Percentiles rank a stretch among this genome's conserved stretches.
These are phyloP conservation scores for Mortierella sp. DNA, from an alignment of 371 early-diverging fungal species.

Conservation along the genomic window DNA sequence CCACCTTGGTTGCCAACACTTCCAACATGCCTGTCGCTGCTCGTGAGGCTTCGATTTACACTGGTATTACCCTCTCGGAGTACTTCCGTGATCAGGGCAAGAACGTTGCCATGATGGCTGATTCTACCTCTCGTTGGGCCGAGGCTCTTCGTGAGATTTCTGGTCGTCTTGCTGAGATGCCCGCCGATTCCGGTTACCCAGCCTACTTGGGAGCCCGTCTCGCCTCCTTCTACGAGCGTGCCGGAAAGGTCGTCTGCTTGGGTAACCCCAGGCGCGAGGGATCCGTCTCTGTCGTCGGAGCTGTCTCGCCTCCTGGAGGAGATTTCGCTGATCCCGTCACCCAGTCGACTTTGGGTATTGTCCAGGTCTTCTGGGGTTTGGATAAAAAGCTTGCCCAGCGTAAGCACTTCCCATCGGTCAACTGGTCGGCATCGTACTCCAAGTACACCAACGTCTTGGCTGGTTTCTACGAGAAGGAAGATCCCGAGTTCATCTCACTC, in stretches of 20 bases:
- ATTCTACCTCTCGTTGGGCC: conserved; percentile 99
- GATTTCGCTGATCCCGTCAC: conserved; percentile 99
- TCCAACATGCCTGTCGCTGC: conserved; percentile 99
- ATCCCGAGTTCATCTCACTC: conserved; percentile 93
- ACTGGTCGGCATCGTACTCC: conserved; percentile 99
- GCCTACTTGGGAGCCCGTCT: conserved; percentile 99
- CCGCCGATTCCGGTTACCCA: conserved; percentile 99
- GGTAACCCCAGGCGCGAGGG: conserved; percentile 98
- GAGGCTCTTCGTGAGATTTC: conserved; percentile 99
- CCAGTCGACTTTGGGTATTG: conserved; percentile 98
- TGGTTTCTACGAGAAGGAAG: conserved; percentile 95
- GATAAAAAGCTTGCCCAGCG: conserved; percentile 99
- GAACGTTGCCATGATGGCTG: conserved; percentile 99
- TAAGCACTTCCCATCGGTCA: conserved; percentile 99
- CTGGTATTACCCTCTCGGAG: conserved; percentile 99
- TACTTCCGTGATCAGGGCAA: conserved; percentile 99
- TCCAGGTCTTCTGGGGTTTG: conserved; percentile 99
- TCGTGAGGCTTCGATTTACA: conserved; percentile 99
- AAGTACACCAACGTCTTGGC: conserved; percentile 99
- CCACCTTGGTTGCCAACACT: conserved; percentile 99
- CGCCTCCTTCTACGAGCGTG: conserved; percentile 99
- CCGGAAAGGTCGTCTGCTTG: conserved; percentile 97
- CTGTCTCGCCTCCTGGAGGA: conserved; percentile 99
- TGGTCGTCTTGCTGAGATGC: conserved; percentile 99
- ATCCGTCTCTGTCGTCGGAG: conserved; percentile 99